Evolutionary conservation across 129 eudicot species (phyloP).

Genomic region (Saussurea involucrata): DNA sequence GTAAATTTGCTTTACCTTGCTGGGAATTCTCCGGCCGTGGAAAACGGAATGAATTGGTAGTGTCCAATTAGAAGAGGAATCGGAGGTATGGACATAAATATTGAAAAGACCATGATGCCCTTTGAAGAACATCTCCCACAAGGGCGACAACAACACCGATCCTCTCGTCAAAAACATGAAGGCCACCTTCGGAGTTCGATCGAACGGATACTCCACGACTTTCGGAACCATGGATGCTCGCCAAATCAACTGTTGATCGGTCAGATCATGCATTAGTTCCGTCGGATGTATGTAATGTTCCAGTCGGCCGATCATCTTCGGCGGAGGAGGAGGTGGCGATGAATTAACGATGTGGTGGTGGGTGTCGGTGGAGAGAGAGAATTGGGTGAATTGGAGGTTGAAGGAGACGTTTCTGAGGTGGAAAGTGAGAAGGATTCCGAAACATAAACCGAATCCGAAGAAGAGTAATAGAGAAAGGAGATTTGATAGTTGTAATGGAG

Average conservation of each 20-base stretch:
- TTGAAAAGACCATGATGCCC: constrained; percentile 60
- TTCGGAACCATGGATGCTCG: constrained; percentile 63
- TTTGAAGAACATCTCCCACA: constrained; percentile 76
- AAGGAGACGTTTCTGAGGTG: constrained; percentile 43
- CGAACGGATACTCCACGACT: constrained; percentile 36
- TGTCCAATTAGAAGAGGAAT: constrained; percentile 43
- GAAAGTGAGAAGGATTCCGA: constrained; percentile 49
- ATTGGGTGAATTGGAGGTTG: constrained; percentile 42
- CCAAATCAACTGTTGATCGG: constrained; percentile 55
- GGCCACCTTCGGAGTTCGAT: constrained; percentile 54
- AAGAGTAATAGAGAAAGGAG: constrained; percentile 39
- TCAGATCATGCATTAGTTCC: constrained; percentile 39
- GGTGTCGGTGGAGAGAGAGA: constrained; percentile 27
- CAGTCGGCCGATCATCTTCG: constrained; percentile 6
- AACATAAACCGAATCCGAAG: constrained; percentile 59
- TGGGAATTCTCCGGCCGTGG: constrained; percentile 57
- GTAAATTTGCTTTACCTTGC: constrained; percentile 50
- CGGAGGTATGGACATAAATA: constrained; percentile 64
- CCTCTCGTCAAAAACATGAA: constrained; percentile 72
- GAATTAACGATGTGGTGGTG: constrained; percentile 5
- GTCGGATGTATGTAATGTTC: constrained; percentile 21
- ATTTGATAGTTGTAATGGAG: constrained; percentile 33
- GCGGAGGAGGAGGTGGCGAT: constrained; percentile 6
- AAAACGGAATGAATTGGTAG: constrained; percentile 47
- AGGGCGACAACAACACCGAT: constrained; percentile 53